Percentiles rank a stretch among this genome's conserved stretches.
Evolutionary conservation across 2,329 filamentous ascomycete species (phyloP).

Genomic region (Arthroderma sp.): DNA sequence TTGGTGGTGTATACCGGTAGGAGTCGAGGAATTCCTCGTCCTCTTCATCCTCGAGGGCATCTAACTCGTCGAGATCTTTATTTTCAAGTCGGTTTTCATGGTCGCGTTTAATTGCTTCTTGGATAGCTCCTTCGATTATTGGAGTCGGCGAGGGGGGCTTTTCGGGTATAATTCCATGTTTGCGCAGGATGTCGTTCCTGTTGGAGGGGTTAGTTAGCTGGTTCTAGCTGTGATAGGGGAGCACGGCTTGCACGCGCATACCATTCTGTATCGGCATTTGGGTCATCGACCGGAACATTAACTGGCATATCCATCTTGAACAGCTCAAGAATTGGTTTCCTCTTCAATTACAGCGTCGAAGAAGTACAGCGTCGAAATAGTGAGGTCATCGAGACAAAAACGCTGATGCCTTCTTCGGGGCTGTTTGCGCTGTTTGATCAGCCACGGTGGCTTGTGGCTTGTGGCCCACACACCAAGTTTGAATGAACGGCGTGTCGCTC

Average conservation of each 20-base stretch:
- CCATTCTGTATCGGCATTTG: conserved; percentile 98
- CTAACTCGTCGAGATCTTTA: conserved; percentile 86
- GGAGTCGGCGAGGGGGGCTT: conserved; percentile 92
- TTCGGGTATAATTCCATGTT: conserved; percentile 94
- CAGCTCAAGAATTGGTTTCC: background rate
- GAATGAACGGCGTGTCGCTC: background rate
- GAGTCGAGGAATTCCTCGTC: conserved; percentile 82
- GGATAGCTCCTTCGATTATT: conserved; percentile 86
- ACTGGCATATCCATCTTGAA: conserved; percentile 42
- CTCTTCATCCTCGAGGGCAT: conserved; percentile 87
- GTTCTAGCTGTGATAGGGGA: conserved; percentile 4
- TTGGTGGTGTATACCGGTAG: conserved; percentile 46
- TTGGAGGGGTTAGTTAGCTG: conserved; percentile 2
- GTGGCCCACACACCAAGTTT: conserved; percentile 6
- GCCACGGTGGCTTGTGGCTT: conserved; percentile 10
- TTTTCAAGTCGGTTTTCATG: conserved; percentile 88
- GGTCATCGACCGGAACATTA: conserved; percentile 80
- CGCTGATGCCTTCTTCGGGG: background rate
- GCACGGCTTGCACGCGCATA: conserved; percentile 25
- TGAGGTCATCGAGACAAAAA: conserved; percentile 12
- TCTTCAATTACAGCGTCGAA: background rate
- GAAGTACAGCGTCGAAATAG: background rate
- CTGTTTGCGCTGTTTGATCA: conserved; percentile 15
- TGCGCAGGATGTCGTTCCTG: conserved; percentile 97
- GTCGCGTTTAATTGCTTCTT: conserved; percentile 68